Evolutionary conservation across 768 basidiomycete genomes (phyloP), one percentile per base, ranked within the genome.

Genomic region (Sarcomyxa edulis): DNA sequence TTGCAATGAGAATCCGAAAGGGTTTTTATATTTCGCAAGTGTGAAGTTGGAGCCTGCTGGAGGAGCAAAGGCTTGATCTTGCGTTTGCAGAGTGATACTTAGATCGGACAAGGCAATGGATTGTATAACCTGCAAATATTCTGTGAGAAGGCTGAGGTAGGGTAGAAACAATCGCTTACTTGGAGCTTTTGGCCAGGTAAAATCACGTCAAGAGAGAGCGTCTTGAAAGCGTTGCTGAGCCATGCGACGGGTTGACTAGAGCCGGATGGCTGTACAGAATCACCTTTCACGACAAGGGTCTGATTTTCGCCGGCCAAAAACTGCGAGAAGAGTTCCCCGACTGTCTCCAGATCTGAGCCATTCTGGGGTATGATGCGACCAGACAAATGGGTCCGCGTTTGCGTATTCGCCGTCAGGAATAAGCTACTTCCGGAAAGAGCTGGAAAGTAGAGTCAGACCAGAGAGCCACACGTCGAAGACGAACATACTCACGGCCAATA

Each of bases 1-100:
- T 49, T 84, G 81, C 37, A 86, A 53, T 8, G 78, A 74, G 59
- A 87, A 87, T 3, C 84, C 84, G 52, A 86, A 86, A 1, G 84
- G 84, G 56, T 85, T 87, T 56, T 72, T 74, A 55, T 81, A 83
- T 45, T 66, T 59, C 11, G 76, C 79, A 3, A 77, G 38, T 0
- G 77, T 78, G 35, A 64, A 56, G 27, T 69, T 58, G 4, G 80
- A 84, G 45, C 75, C 71, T 0, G 81, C 61, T n/a, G 71, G 61
- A 0, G 83, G 81, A 1, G 73, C 71, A 47, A 75, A 84, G 0
- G 75, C 65, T 52, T 85, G 65, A 36, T 66, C 65, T 26, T 65
- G 64, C 6, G 64, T 66, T 19, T 69, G 54, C 56, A 85, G 68
- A 6, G 61, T 68, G 24, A 85, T 53, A 19, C 62, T 64, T 25